Evolutionary conservation across 1,139 yeast genomes (phyloP).

Genomic region (Blastobotrys aristatus): DNA sequence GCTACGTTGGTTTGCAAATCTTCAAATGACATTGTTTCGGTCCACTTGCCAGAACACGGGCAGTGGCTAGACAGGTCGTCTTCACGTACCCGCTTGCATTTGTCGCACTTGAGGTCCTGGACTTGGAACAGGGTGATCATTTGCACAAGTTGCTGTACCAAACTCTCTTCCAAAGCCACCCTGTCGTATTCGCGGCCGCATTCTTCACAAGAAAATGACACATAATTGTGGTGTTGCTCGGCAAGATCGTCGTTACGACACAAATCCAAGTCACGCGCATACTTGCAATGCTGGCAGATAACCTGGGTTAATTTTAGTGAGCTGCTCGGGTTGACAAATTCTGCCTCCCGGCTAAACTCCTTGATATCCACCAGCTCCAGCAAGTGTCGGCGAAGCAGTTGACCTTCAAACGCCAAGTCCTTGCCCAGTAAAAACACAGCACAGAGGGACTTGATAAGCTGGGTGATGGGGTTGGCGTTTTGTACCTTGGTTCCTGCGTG

Average conservation of each 20-base stretch:
- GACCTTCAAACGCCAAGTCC: conserved; percentile 62
- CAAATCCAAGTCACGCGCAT: conserved; percentile 70
- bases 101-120: conserved; percentile 78
- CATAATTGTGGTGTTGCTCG: conserved; percentile 20
- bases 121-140: conserved; percentile 55
- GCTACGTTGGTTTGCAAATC: conserved; percentile 44
- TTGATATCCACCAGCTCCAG: conserved; percentile 68
- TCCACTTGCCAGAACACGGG: conserved; percentile 85
- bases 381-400: conserved; percentile 70
- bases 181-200: conserved; percentile 65
- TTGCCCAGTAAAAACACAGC: conserved; percentile 67
- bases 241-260: conserved; percentile 44
- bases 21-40: conserved; percentile 47
- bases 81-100: conserved; percentile 64
- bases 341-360: conserved; percentile 77
- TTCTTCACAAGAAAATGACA: conserved; percentile 60
- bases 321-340: conserved; percentile 71
- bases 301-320: conserved; percentile 62
- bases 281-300: conserved; percentile 75
- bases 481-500: conserved; percentile 32
- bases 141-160: conserved; percentile 60
- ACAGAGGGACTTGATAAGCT: conserved; percentile 69
- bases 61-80: conserved; percentile 74
- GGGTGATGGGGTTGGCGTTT: conserved; percentile 60
- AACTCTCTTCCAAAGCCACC: conserved; percentile 69